Evolutionary conservation across 2,329 filamentous ascomycete species (phyloP), one percentile per base, ranked within the genome.

Genomic region (Hyphodiscus sp.): DNA sequence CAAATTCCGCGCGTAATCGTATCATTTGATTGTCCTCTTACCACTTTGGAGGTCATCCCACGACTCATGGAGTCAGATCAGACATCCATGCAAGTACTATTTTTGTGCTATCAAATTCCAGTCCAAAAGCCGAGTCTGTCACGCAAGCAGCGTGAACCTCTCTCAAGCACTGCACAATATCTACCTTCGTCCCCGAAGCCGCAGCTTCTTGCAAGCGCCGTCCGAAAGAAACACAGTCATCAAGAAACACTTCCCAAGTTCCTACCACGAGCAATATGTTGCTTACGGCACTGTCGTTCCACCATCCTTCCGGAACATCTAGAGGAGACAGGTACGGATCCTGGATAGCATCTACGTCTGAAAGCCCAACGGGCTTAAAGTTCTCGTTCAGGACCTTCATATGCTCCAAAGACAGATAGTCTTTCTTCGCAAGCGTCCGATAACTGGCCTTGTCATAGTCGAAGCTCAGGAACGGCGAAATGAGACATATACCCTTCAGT

Each of bases 401-500:
- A 78, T 79, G 82, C 0, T 71, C 69, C 0, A 60, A 57, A 11
- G 73, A 70, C 41, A 83, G 71, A 50, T 77, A 67, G 60, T 83
- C 80, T 13, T 74, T 76, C 19, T 72, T 65, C 2, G 69, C 69
- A 54, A 82, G 80, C 16, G 68, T 65, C 15, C 62, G 60, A 43
- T 71, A 73, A 2, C 71, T 72, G 0, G 69, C 65, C 45, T 74
- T 74, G 19, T 74, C 68, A 1, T 68, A 71, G 19, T 72, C 69
- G 56, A 83, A 75, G 1, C 73, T 73, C 1, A 73, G 71, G 79
- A 81, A 84, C 0, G 81, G 81, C 0, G 74, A 76, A 48, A 84
- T 74, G 20, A 82, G 69, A 16, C 81, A 62, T 0, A 76, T 72
- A 2, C 72, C 79, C 2, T 73, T 73, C 16, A 83, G 67, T 11